These are phyloP conservation scores for Arthrobotrys megalospora DNA, from an alignment of 2,329 filamentous ascomycete species.

Conservation along the genomic window DNA sequence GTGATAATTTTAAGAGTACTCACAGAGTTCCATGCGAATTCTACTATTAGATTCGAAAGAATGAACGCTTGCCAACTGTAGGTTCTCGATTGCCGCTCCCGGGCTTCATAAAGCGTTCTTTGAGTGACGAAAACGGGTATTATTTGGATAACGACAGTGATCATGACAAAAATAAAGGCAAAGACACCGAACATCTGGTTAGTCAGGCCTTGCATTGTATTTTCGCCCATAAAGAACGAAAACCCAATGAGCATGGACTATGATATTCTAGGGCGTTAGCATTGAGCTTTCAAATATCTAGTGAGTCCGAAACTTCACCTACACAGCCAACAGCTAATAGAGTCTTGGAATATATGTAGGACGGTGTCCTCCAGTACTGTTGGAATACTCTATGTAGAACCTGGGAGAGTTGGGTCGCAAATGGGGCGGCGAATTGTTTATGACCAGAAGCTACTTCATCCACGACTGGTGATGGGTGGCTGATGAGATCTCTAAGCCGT, in stretches of 20 bases:
- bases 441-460: conserved; percentile 72
- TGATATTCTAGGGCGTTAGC: conserved; percentile 36
- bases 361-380: conserved; percentile 91
- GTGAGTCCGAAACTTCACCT: conserved; percentile 25
- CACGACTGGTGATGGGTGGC: conserved; percentile 57
- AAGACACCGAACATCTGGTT: conserved; percentile 91
- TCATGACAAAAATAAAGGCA: conserved; percentile 85
- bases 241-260: conserved; percentile 83
- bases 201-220: conserved; percentile 82
- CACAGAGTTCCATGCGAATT: conserved; percentile 76
- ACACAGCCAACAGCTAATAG: conserved; percentile 76
- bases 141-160: conserved; percentile 81
- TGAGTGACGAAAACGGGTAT: conserved; percentile 90
- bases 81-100: conserved; percentile 85
- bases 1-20: not conserved
- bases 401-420: conserved; percentile 76
- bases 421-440: conserved; percentile 85
- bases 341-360: conserved; percentile 88
- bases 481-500: conserved; percentile 66
- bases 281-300: not conserved
- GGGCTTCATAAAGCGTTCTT: conserved; percentile 84
- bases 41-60: conserved; percentile 84
- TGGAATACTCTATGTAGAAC: conserved; percentile 83
- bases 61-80: conserved; percentile 91
- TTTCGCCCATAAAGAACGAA: conserved; percentile 80